Conservation (phyloP, 306 rosid genomes). For the barrel medic (Medicago truncatula) region MtrunA17r5.0-ANR NC_053045.1:58530501-58531000, state of each 20-base stretch:
- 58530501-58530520: conserved; percentile 19
- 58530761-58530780: conserved; percentile 44
- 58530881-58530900: conserved; percentile 18
- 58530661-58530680: conserved; percentile 72
- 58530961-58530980: conserved; percentile 52
- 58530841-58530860: conserved; percentile 42
- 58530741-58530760: conserved; percentile 45
- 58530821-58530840: conserved; percentile 44
- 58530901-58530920: conserved; percentile 7
- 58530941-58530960: conserved; percentile 49
- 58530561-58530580: conserved; percentile 30
- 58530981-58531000: conserved; percentile 42
- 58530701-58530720: conserved; percentile 60
- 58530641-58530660: conserved; percentile 50
- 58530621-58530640: conserved; percentile 44
- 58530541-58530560: conserved; percentile 26
- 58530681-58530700: conserved; percentile 58
- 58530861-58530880: conserved; percentile 36
- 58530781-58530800: conserved; percentile 42
- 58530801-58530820: conserved; percentile 44
- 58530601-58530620: conserved; percentile 46
- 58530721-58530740: conserved; percentile 50
- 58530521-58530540: conserved; percentile 28
- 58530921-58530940: conserved; percentile 40
- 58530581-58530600: conserved; percentile 42